Percentiles rank a stretch among this genome's conserved stretches.
Evolutionary conservation across 2,329 filamentous ascomycete genomes (phyloP).

Genomic region (Penicillium concentricum): DNA sequence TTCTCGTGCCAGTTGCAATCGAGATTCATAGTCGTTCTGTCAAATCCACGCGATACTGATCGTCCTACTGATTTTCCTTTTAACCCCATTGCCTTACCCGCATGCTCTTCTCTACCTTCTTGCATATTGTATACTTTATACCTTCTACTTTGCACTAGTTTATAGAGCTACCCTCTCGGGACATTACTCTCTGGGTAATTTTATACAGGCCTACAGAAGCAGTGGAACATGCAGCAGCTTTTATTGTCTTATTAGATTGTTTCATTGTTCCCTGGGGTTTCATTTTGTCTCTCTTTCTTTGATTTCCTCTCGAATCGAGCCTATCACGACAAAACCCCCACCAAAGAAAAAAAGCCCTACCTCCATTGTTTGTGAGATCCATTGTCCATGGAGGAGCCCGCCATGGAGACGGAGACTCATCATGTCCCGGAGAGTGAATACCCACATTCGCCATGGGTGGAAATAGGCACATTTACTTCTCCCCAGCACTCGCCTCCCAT

Average conservation of each 20-base stretch:
- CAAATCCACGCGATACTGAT: slow-evolving; percentile 24
- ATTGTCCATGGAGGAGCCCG: slow-evolving; percentile 45
- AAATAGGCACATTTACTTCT: slow-evolving; percentile 47
- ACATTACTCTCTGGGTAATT: slow-evolving; percentile 22
- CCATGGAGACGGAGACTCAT: slow-evolving; percentile 48
- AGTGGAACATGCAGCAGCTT: slow-evolving; percentile 51
- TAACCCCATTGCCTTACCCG: slow-evolving; percentile 32
- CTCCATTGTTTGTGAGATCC: neutral
- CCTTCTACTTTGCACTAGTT: slow-evolving; percentile 35
- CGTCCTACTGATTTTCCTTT: slow-evolving; percentile 25
- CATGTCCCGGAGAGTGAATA: slow-evolving; percentile 47
- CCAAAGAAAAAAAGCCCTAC: neutral
- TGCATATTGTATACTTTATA: slow-evolving; percentile 24
- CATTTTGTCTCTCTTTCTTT: slow-evolving; percentile 26
- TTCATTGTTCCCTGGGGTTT: slow-evolving; percentile 21
- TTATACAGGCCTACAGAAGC: slow-evolving; percentile 40
- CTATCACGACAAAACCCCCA: slow-evolving; percentile 1
- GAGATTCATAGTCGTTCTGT: slow-evolving; percentile 20
- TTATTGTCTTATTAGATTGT: slow-evolving; percentile 45
- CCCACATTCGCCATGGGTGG: slow-evolving; percentile 46
- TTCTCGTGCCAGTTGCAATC: slow-evolving; percentile 30
- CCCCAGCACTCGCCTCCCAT: slow-evolving; percentile 69
- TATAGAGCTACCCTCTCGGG: slow-evolving; percentile 1
- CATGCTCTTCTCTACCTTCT: slow-evolving; percentile 21
- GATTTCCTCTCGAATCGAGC: slow-evolving; percentile 2